phyloP scores from a whole-genome alignment of 148 eudicot species.

The Chenopodium quinoa region DNA sequence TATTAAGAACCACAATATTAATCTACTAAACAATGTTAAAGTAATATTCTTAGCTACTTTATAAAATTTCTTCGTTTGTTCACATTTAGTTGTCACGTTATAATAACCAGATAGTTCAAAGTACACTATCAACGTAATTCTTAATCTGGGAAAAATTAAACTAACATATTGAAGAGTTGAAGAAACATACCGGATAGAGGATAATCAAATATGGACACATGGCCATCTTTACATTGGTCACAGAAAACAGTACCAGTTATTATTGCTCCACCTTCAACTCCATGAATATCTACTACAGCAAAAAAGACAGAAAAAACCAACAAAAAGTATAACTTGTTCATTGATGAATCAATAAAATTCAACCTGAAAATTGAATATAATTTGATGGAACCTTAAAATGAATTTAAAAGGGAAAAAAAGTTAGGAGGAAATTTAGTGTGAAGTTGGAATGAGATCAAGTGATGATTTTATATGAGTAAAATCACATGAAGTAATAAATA shows the following conservation, averaged over 20 bases:
- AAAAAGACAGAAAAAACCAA: conserved; percentile 24
- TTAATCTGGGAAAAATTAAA: no score
- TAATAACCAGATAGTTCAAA: no score
- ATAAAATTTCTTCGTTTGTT: no score
- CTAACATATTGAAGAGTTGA: neutral
- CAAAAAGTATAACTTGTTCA: conserved; percentile 3
- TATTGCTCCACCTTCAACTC: conserved; percentile 53
- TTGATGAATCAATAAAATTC: neutral
- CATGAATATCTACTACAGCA: conserved; percentile 47
- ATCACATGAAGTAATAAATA: conserved; percentile 3
- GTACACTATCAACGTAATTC: neutral
- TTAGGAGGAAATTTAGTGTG: neutral
- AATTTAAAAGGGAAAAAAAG: neutral
- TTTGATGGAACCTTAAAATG: neutral
- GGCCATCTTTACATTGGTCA: conserved; percentile 97
- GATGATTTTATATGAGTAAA: neutral
- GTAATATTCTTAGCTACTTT: no score
- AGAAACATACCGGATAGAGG: conserved; percentile 57
- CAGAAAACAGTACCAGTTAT: conserved; percentile 83
- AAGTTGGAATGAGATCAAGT: neutral
- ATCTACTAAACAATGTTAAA: no score
- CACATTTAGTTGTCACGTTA: no score
- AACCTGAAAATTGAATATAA: neutral
- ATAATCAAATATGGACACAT: conserved; percentile 71
- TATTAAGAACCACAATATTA: no score